Base-by-base conservation (phyloP, 768 basidiomycete genomes). In the Albatrellus ellisii region DNA sequence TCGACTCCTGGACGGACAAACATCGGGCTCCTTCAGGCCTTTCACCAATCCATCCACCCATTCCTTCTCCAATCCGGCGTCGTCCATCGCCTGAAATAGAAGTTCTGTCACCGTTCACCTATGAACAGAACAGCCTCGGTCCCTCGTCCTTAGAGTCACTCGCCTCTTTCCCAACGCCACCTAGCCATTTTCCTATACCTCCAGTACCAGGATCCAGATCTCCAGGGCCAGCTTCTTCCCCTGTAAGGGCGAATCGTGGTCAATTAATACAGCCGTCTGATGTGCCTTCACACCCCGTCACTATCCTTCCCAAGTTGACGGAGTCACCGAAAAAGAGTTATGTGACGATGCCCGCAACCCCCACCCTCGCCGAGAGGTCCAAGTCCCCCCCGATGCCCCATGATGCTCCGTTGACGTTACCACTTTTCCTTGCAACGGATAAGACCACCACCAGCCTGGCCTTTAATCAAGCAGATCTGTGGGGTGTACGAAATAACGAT, bases 111-210 rank as follows among this genome's bases (percentile, higher is more conserved):
- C n/a, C n/a, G n/a, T n/a, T n/a, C n/a, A n/a, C n/a, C n/a, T n/a
- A 46, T 10, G 53, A 55, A n/a, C 46, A 46, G 12, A 51, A 48
- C 26, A 46, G 43, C 61, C 43, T 62, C 56, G 38, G 60, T 53
- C 25, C 56, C 57, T 36, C 64, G 59, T 77, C 77, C 21, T 67
- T 81, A n/a, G 68, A 77, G 15, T 78, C 80, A 1, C 62, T 86
- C 18, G 80, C 77, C 25, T 77, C 75, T 0, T 86, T 86, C 56
- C 83, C 83, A 18, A 59, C 69, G 0, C 83, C 83, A 12, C 83
- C 83, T 0, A 73, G 72, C 0, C 80, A 84, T 55, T 73, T 79
- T 44, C 82, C 82, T 10, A 58, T 78, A 11, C 82, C 77, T 26
- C 69, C 72, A 4, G 50, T 55, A 6, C 39, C 38, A 4, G 49